Conservation (phyloP, 23 red algal genomes). For the Gracilaria gracilis region DNA sequence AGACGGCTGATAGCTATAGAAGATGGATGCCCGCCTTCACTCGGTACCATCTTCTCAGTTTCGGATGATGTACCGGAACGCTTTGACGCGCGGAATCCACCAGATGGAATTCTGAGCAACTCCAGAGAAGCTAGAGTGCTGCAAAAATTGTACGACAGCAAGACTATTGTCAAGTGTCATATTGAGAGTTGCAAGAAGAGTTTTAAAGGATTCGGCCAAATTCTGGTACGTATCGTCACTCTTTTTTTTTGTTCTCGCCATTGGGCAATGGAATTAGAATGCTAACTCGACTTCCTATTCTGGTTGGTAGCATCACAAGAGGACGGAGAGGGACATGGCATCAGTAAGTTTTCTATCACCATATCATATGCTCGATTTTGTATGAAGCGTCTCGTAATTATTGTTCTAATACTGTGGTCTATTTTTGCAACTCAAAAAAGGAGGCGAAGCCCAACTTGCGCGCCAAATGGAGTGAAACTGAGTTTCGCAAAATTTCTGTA, state of each 20-base stretch:
- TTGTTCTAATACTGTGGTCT: not conserved
- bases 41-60: conserved; percentile 11
- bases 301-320: not conserved
- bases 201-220: conserved; percentile 4
- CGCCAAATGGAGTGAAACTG: not conserved
- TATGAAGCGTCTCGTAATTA: not conserved
- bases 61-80: conserved; percentile 27
- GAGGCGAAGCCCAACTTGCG: not conserved
- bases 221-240: not conserved
- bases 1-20: not conserved
- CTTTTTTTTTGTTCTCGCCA: not conserved
- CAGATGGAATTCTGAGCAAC: not conserved
- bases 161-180: conserved; percentile 21
- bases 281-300: not conserved
- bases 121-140: conserved; percentile 16
- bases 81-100: conserved; percentile 8
- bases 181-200: conserved; percentile 37
- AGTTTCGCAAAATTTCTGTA: not conserved
- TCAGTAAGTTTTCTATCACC: not conserved
- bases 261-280: not conserved
- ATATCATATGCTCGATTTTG: not conserved
- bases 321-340: not conserved
- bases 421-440: not conserved
- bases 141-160: conserved; percentile 10
- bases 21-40: not conserved